phyloP scores from a whole-genome alignment of 73 alveolate genomes.

The Diophrys sp. region DNA sequence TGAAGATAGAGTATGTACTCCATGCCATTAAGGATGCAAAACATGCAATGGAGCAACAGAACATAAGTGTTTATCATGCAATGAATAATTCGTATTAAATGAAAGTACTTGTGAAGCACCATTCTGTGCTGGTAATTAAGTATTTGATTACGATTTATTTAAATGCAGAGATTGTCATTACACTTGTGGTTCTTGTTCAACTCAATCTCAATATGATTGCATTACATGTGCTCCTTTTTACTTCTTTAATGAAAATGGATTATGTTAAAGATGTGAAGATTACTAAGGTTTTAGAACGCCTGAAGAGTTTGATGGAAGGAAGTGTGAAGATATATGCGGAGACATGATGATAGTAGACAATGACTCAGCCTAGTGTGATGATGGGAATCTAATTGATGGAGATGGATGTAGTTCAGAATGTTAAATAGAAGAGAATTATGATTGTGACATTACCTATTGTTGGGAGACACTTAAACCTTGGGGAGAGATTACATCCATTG shows the following conservation, averaged over 20 bases:
- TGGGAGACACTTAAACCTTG: not conserved
- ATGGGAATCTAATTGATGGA: not conserved
- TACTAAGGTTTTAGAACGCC: not conserved
- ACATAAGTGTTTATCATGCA: no score
- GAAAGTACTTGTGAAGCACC: not conserved
- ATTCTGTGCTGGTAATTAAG: not conserved
- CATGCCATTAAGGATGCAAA: no score
- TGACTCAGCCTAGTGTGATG: not conserved
- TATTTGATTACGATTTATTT: not conserved
- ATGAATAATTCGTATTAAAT: no score
- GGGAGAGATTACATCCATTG: not conserved
- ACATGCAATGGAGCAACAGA: no score
- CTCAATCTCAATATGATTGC: not conserved
- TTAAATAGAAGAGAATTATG: not conserved
- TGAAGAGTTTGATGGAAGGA: not conserved
- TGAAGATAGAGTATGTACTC: no score
- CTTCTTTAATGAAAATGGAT: no score
- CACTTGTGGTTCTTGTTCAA: not conserved
- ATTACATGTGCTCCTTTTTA: not conserved
- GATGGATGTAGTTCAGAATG: not conserved
- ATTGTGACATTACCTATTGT: not conserved
- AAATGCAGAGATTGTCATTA: not conserved
- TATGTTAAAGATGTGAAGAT: not conserved
- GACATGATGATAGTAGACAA: not conserved
- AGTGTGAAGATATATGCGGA: not conserved